A percentile compares a stretch with the other conserved stretches of the same genome.
phyloP scores from a whole-genome alignment of 177 flowering plant genomes.

The Vitis hybrid region DNA sequence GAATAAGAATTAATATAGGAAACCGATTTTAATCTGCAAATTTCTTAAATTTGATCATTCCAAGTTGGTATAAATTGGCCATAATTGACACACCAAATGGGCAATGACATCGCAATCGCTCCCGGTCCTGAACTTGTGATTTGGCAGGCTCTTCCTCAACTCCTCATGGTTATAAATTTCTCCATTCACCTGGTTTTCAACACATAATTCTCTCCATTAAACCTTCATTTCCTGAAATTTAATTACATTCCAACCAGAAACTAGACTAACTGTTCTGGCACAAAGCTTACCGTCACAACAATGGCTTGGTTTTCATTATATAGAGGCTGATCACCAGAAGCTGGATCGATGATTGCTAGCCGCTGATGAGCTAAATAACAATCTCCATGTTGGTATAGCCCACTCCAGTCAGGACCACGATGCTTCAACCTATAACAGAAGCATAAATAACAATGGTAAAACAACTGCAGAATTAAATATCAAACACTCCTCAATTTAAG shows the following conservation, averaged over 20 bases:
- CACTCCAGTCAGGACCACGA: conserved; percentile 99
- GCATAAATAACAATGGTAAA: not conserved
- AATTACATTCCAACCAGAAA: not conserved
- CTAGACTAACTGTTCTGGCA: not conserved
- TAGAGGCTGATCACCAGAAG: conserved; percentile 98
- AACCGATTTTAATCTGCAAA: no score
- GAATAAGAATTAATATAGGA: not conserved
- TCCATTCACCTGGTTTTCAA: conserved; percentile 72
- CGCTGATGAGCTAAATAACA: conserved; percentile 86
- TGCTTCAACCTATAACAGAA: conserved; percentile 72
- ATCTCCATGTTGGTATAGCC: conserved; percentile 81
- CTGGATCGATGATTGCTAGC: conserved; percentile 88
- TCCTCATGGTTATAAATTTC: conserved; percentile 96
- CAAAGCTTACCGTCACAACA: conserved; percentile 70
- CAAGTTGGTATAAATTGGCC: not conserved
- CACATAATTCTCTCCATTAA: not conserved
- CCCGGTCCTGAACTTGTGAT: conserved; percentile 81
- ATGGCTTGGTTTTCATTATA: conserved; percentile 74
- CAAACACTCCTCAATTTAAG: not conserved
- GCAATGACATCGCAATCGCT: conserved; percentile 98
- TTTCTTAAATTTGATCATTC: no score
- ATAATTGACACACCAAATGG: conserved; percentile 59
- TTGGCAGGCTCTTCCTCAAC: conserved; percentile 55
- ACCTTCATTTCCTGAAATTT: not conserved
- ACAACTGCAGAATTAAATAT: not conserved